Base-by-base conservation (phyloP, 192 early-diverging fungal species). In the Umbelopsis vinacea region DNA sequence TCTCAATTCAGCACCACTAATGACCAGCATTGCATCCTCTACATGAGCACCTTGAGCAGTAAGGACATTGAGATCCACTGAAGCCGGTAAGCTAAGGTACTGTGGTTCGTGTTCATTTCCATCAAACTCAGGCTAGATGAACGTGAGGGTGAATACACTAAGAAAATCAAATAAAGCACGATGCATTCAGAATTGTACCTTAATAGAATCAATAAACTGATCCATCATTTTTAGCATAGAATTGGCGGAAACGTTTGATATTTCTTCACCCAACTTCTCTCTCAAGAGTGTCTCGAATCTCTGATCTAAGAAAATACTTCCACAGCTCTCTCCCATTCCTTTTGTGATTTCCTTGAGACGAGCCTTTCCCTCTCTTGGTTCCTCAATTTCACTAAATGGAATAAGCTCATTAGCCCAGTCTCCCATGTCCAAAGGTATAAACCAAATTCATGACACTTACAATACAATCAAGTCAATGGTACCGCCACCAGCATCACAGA, bases 401-500 rank as follows among this genome's bases (percentile, higher is more conserved):
- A 7, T 26, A 54, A 26, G 23, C 22, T 12, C 26, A 37, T 63
- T 12, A 63, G 57, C 3, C 40, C 23, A 45, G 23, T 8, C 17
- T 46, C 10, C 33, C 3, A 29, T 29, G 29, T 1, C 1, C 29
- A 29, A 29, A 29, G 29, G 29, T 29, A 29, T 29, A 29, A 29
- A 29, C 3, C 29, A 29, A 29, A 68, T 45, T 78, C 73, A 19
- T 29, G 69, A 74, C n/a, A 83, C 74, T 71, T 85, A 79, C 77
- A 85, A 85, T 35, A 81, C 81, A 21, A 85, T 86, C 53, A 86
- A 54, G 74, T 86, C 84, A 17, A 86, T 82, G 1, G 84, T 86
- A 33, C 84, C 84, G 35, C 84, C 84, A 66, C 84, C 84, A 22
- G 82, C 82, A 69, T 86, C 84, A 29, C 82, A 83, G 38, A 86